Conservation (phyloP, 495 filamentous ascomycete genomes). For the Stereocaulon alpinum region DNA sequence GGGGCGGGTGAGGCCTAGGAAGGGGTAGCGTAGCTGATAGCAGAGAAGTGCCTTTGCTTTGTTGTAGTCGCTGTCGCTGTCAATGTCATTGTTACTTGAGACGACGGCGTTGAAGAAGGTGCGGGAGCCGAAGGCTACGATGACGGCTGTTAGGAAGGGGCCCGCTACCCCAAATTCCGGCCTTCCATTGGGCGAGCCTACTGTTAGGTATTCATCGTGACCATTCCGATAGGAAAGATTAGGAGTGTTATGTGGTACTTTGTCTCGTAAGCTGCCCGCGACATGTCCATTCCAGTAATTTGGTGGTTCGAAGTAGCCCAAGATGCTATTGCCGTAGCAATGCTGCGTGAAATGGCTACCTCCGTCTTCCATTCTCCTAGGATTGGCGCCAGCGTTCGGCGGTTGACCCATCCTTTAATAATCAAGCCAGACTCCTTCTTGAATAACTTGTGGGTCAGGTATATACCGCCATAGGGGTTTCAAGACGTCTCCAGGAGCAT, state of each 20-base stretch:
- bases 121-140: slow-evolving; percentile 27
- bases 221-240: no score
- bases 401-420: no score
- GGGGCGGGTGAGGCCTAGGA: not conserved
- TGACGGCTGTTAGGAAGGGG: slow-evolving; percentile 23
- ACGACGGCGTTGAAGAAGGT: slow-evolving; percentile 18
- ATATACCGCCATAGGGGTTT: slow-evolving; percentile 26
- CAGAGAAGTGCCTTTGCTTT: not conserved
- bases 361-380: no score
- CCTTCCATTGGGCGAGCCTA: slow-evolving; percentile 6
- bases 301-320: slow-evolving; percentile 30
- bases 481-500: not conserved
- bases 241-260: slow-evolving; percentile 11
- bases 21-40: slow-evolving; percentile 1
- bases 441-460: slow-evolving; percentile 26
- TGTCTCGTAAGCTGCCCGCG: slow-evolving; percentile 21
- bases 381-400: not conserved
- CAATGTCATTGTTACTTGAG: not conserved
- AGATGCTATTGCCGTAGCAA: slow-evolving; percentile 19
- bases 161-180: slow-evolving; percentile 18
- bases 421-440: slow-evolving; percentile 20
- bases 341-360: slow-evolving; percentile 8
- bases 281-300: slow-evolving; percentile 24
- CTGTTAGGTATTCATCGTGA: no score
- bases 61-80: not conserved